phyloP scores from a whole-genome alignment of 2,329 filamentous ascomycete species.

The Bipolaris cookei region DNA sequence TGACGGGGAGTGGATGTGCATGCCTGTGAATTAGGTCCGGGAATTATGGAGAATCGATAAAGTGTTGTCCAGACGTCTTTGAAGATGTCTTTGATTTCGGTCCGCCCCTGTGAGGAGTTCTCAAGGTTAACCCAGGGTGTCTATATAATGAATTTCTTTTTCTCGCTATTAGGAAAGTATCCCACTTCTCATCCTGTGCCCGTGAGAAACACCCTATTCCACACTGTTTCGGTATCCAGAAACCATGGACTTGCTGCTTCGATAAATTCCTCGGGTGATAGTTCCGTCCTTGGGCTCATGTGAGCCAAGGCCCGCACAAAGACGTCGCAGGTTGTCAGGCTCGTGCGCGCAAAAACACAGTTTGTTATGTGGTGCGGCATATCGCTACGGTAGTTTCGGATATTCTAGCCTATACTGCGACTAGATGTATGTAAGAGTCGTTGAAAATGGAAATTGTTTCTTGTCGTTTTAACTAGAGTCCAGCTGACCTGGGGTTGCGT shows the following conservation, averaged over 20 bases:
- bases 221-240: constrained; percentile 42
- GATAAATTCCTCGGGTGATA: constrained; percentile 40
- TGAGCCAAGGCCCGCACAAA: constrained; percentile 41
- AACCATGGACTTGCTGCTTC: constrained; percentile 43
- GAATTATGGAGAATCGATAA: neutral
- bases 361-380: constrained; percentile 41
- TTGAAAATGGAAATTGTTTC: neutral
- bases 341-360: constrained; percentile 41
- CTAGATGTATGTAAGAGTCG: neutral
- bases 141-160: neutral
- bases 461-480: too few relatives aligned
- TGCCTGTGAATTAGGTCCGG: constrained; percentile 21
- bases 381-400: neutral
- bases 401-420: neutral
- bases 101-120: too few relatives aligned
- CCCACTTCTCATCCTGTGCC: constrained; percentile 55
- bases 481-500: neutral
- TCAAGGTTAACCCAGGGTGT: neutral
- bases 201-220: constrained; percentile 40
- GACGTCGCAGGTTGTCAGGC: constrained; percentile 43
- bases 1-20: constrained; percentile 48
- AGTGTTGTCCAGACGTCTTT: neutral
- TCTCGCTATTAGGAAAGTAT: neutral
- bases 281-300: constrained; percentile 25
- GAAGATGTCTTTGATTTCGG: neutral